Conservation (phyloP, 495 filamentous ascomycete genomes). For the Pseudomonodictys pantanalensis region DNA sequence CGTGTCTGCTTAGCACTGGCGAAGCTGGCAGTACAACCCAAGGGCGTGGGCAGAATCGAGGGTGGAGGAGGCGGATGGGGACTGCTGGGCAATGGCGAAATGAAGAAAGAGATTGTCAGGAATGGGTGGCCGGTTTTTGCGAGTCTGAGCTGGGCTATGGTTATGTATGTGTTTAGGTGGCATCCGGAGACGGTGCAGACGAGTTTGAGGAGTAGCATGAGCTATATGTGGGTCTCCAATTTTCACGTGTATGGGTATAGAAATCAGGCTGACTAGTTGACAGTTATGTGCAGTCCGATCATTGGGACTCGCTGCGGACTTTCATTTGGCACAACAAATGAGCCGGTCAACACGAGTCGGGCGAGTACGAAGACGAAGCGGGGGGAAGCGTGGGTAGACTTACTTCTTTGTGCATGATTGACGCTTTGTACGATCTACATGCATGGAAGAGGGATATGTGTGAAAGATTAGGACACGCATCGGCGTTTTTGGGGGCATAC, state of each 20-base stretch:
- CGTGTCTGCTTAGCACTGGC: conserved; percentile 81
- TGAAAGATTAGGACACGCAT: no score
- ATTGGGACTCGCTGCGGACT: conserved; percentile 78
- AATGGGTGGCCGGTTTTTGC: conserved; percentile 92
- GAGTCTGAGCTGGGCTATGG: conserved; percentile 77
- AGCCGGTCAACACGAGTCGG: not conserved
- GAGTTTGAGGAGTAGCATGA: conserved; percentile 94
- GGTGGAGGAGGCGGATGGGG: conserved; percentile 42
- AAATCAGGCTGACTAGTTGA: conserved; percentile 27
- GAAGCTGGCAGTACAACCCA: conserved; percentile 71
- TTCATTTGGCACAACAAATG: conserved; percentile 84
- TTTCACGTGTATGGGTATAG: not conserved
- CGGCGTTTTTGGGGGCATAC: not conserved
- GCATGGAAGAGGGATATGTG: not conserved
- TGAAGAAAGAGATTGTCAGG: conserved; percentile 53
- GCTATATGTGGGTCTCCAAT: conserved; percentile 74
- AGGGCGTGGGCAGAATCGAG: conserved; percentile 35
- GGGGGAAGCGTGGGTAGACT: not conserved
- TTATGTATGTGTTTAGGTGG: conserved; percentile 95
- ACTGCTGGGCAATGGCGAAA: conserved; percentile 43
- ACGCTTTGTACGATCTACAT: not conserved
- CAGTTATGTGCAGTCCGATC: conserved; percentile 69
- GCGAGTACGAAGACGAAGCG: not conserved
- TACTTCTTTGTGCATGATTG: not conserved
- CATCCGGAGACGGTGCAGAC: conserved; percentile 84